These are phyloP conservation scores for Austroboletus novae-zelandiae DNA, from an alignment of 1,284 basidiomycete genomes.

Conservation along the genomic window DNA sequence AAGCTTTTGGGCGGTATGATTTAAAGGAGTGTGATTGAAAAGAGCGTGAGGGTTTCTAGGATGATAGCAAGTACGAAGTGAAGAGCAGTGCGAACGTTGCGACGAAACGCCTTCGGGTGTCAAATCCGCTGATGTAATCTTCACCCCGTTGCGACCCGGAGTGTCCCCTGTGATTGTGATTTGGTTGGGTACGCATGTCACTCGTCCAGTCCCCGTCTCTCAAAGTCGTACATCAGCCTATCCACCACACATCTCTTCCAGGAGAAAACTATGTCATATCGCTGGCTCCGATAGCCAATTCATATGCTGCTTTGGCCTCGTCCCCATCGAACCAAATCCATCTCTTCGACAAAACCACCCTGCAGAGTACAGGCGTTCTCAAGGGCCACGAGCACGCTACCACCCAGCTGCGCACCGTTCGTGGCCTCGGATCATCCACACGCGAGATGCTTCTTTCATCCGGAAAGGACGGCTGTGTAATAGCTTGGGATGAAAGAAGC, in stretches of 20 bases:
- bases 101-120: background rate
- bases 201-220: slow-evolving; percentile 30
- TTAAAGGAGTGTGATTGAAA: slow-evolving; percentile 28
- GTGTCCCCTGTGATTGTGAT: too few relatives aligned
- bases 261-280: slow-evolving; percentile 56
- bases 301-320: slow-evolving; percentile 60
- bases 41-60: slow-evolving; percentile 22
- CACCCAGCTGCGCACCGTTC: slow-evolving; percentile 46
- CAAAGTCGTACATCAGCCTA: slow-evolving; percentile 27
- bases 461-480: slow-evolving; percentile 62
- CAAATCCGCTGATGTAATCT: slow-evolving; percentile 7
- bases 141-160: slow-evolving; percentile 4
- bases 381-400: slow-evolving; percentile 54
- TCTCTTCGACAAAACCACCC: slow-evolving; percentile 56
- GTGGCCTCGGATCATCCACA: slow-evolving; percentile 31
- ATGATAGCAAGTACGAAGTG: background rate
- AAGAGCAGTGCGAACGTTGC: slow-evolving; percentile 6
- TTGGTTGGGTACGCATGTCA: slow-evolving; percentile 20
- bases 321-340: slow-evolving; percentile 57
- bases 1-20: too few relatives aligned
- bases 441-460: slow-evolving; percentile 51
- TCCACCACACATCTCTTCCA: slow-evolving; percentile 39
- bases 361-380: slow-evolving; percentile 47
- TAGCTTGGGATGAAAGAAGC: slow-evolving; percentile 68
- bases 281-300: slow-evolving; percentile 43